phyloP scores from a whole-genome alignment of 441 rosid species.

The Gossypium schwendimanii region DNA sequence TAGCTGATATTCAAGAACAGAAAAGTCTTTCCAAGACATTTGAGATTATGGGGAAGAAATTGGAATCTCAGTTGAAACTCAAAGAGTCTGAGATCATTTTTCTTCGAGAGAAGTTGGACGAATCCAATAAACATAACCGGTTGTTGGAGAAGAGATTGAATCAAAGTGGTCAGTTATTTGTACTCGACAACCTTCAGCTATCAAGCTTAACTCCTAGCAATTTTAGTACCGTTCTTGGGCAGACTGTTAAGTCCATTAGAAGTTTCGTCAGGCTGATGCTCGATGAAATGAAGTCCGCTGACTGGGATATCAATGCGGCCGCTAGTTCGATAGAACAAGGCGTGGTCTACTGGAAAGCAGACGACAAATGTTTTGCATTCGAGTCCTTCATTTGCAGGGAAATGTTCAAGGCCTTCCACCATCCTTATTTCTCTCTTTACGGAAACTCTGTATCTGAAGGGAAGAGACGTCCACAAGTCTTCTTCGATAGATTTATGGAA shows the following conservation, averaged over 20 bases:
- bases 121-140: slow-evolving; percentile 38
- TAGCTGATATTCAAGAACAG: slow-evolving; percentile 70
- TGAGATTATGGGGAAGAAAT: slow-evolving; percentile 59
- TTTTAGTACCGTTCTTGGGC: slow-evolving; percentile 43
- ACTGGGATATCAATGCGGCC: slow-evolving; percentile 65
- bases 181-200: slow-evolving; percentile 36
- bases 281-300: slow-evolving; percentile 53
- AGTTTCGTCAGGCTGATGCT: slow-evolving; percentile 56
- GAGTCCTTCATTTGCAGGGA: slow-evolving; percentile 61
- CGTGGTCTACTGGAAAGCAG: slow-evolving; percentile 44
- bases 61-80: slow-evolving; percentile 61
- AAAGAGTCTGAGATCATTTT: slow-evolving; percentile 67
- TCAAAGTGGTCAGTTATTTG: slow-evolving; percentile 46
- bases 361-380: slow-evolving; percentile 65
- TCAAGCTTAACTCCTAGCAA: slow-evolving; percentile 46
- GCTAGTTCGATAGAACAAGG: slow-evolving; percentile 46
- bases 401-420: slow-evolving; percentile 63
- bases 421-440: slow-evolving; percentile 39
- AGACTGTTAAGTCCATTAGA: slow-evolving; percentile 53
- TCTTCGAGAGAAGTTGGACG: slow-evolving; percentile 56
- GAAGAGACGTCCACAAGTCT: slow-evolving; percentile 23
- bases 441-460: slow-evolving; percentile 23
- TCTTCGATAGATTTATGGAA: slow-evolving; percentile 57
- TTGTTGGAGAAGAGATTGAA: slow-evolving; percentile 48
- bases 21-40: slow-evolving; percentile 54